Conservation (phyloP, 371 early-diverging fungal species). For the Paraphysoderma sedebokerense region DNA sequence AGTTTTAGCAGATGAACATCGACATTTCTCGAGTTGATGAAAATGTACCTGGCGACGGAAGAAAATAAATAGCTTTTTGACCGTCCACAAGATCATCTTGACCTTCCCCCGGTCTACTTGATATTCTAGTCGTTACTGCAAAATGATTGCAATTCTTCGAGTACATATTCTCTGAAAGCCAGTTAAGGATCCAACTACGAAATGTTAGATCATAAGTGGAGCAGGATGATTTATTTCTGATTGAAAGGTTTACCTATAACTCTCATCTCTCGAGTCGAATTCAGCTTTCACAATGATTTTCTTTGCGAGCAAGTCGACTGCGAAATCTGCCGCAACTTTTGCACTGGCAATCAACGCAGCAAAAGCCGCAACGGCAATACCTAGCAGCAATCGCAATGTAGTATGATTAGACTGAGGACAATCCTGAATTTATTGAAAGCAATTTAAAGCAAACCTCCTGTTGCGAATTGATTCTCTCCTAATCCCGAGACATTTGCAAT, state of each 20-base stretch:
- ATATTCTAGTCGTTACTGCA: constrained; percentile 33
- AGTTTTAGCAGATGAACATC: no score
- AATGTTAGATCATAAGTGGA: not conserved
- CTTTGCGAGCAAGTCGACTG: constrained; percentile 31
- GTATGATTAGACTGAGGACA: no score
- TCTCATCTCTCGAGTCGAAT: constrained; percentile 42
- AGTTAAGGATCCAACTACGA: constrained; percentile 28
- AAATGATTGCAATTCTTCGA: constrained; percentile 32
- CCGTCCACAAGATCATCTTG: constrained; percentile 24
- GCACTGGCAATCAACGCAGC: no score
- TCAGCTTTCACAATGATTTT: constrained; percentile 33
- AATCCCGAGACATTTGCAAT: no score
- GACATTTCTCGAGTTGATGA: no score
- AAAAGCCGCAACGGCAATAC: no score
- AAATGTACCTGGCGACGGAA: no score
- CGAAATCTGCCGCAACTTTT: no score
- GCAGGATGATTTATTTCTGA: not conserved
- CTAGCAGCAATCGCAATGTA: no score
- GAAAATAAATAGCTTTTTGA: constrained; percentile 20
- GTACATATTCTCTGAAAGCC: constrained; percentile 40
- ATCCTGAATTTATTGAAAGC: no score
- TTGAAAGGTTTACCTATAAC: constrained; percentile 23
- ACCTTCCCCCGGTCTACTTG: constrained; percentile 15
- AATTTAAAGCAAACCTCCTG: no score
- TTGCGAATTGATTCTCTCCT: no score